Percentiles rank a stretch among this genome's conserved stretches.
phyloP scores from a whole-genome alignment of 805 yeast species.

The Vanderwaltozyma verrucispora region DNA sequence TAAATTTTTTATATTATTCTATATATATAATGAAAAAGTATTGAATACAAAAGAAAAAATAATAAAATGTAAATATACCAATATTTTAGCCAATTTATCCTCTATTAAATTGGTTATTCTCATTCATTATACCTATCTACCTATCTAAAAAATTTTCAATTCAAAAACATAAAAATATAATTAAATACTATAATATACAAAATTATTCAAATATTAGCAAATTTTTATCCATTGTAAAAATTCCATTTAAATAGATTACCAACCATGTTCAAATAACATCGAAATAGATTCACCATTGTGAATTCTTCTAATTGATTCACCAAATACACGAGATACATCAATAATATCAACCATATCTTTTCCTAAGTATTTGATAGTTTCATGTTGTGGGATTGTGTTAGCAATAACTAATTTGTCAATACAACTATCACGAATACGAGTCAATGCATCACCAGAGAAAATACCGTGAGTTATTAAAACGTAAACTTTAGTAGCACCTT shows the following conservation, averaged over 20 bases:
- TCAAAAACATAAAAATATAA: too few relatives aligned
- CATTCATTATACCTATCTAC: too few relatives aligned
- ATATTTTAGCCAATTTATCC: too few relatives aligned
- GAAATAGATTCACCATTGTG: conserved; percentile 96
- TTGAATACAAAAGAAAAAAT: too few relatives aligned
- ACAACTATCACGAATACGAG: conserved; percentile 51
- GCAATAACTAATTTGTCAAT: conserved; percentile 84
- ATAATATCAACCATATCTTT: conserved; percentile 57
- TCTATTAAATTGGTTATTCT: too few relatives aligned
- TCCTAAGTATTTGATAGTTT: conserved; percentile 42
- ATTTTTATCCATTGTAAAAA: too few relatives aligned
- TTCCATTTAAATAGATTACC: conserved; percentile 13
- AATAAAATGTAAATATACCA: too few relatives aligned
- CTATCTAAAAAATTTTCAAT: too few relatives aligned
- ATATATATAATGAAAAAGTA: too few relatives aligned
- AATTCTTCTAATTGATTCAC: conserved; percentile 91
- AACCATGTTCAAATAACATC: conserved; percentile 79
- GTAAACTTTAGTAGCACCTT: conserved; percentile 80
- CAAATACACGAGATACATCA: conserved; percentile 81
- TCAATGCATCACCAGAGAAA: conserved; percentile 83
- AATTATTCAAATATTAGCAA: too few relatives aligned
- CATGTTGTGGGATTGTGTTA: conserved; percentile 80
- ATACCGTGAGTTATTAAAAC: conserved; percentile 90
- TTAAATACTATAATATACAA: too few relatives aligned
- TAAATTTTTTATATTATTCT: too few relatives aligned